phyloP scores from a whole-genome alignment of 2,329 filamentous ascomycete genomes.

The Fulvia fulva region DNA sequence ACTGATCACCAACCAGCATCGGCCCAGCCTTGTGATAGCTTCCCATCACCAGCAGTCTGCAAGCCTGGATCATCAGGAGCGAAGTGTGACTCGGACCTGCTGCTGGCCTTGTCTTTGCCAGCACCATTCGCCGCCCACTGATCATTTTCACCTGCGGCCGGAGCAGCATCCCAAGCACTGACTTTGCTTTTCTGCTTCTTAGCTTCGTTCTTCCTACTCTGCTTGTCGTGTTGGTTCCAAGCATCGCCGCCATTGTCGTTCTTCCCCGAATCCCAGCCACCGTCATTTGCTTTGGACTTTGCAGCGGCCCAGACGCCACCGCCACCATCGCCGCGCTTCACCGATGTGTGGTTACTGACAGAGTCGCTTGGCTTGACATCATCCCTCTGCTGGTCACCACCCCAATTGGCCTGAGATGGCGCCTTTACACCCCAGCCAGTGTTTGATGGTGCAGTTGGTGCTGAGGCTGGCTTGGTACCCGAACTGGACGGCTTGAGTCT shows the following conservation, averaged over 20 bases:
- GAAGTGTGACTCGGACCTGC: constrained; percentile 9
- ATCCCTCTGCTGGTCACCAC: background rate
- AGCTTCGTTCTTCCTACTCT: background rate
- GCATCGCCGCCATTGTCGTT: background rate
- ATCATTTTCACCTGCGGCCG: background rate
- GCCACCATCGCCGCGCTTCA: background rate
- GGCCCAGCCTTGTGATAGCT: background rate
- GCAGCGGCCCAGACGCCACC: constrained; percentile 1
- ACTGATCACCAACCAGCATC: constrained; percentile 4
- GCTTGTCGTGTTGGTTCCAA: background rate
- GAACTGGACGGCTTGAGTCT: background rate
- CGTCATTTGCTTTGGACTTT: too few species aligned
- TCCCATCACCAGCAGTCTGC: constrained; percentile 4
- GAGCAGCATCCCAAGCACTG: background rate
- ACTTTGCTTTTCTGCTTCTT: background rate
- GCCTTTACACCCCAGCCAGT: background rate
- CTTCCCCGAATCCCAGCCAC: too few species aligned
- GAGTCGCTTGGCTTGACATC: constrained; percentile 8
- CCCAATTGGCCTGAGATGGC: background rate
- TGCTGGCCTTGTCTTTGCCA: background rate
- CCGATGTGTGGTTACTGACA: constrained; percentile 1
- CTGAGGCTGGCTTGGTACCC: constrained; percentile 4
- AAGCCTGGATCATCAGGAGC: constrained; percentile 8
- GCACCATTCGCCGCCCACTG: background rate
- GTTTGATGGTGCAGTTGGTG: constrained; percentile 1